Base-by-base conservation (phyloP, 1,284 basidiomycete species). In the Cutaneotrichosporon daszewskae region DNA sequence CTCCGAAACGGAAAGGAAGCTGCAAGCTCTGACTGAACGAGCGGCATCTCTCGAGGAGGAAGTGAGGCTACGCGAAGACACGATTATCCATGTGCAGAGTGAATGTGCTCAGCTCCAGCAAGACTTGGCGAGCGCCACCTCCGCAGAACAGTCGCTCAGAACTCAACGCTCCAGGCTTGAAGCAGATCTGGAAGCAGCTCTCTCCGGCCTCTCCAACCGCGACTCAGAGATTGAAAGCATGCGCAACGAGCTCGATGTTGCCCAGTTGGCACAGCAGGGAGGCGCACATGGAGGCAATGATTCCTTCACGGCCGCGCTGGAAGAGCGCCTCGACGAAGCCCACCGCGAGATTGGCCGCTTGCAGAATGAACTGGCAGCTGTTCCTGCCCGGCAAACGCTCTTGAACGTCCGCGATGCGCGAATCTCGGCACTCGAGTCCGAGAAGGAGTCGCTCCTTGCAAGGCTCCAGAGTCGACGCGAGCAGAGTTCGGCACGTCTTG, bases 321-420 rank as follows among this genome's bases (percentile, higher is more conserved):
- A 91, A 62, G 75, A 76, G 6, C 84, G 90, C 51, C 76, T 92
- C 19, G 84, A 87, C 49, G 78, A 81, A 2, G 88, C 89, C 0
- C 77, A 87, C 60, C 79, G 75, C 57, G 87, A 91, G 64, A 85
- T 90, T 46, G 84, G 82, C 0, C 77, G 80, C 16, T 72, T 94
- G 34, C 80, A 79, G 37, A 76, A 79, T 1, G 66, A 85, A 36
- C 72, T 90, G 19, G 76, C 45, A 0, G 51, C 57, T 2, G 47
- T 58, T 0, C 66, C 66, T 1, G 57, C 58, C 32, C 60, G 57
- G 16, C 55, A 62, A 32, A 55, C 60, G 1, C 52, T 59, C 0
- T 32, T 68, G 16, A 63, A 65, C 16, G 38, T 59, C 1, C 54
- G 60, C 11, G 60, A 71, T 36, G 55, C 58, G 1, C 51, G 58